A percentile compares a stretch with the other conserved stretches of the same genome.
phyloP scores from a whole-genome alignment of 306 rosid species.

The Mucuna pruriens region DNA sequence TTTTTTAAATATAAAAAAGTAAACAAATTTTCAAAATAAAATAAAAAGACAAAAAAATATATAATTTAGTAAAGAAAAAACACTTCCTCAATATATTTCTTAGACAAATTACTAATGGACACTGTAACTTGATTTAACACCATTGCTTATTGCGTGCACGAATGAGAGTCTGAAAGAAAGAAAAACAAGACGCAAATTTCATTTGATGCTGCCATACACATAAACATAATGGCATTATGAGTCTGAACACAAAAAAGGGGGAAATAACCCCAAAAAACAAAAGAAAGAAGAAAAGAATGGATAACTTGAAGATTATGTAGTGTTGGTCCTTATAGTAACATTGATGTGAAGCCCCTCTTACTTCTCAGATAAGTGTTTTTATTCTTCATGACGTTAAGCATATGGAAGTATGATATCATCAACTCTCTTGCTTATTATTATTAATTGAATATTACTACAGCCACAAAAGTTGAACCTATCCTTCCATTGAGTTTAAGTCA shows the following conservation, averaged over 20 bases:
- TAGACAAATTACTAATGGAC: not conserved
- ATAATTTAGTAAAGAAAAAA: too few relatives aligned
- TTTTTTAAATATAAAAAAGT: too few relatives aligned
- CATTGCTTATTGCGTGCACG: slow-evolving; percentile 4
- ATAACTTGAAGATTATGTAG: not conserved
- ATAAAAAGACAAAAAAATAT: too few relatives aligned
- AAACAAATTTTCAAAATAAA: too few relatives aligned
- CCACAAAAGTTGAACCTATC: not conserved
- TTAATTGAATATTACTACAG: not conserved
- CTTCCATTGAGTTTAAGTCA: not conserved
- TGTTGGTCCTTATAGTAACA: not conserved
- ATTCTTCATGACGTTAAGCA: slow-evolving; percentile 37
- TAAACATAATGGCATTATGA: not conserved
- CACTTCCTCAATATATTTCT: too few relatives aligned
- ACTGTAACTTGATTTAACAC: slow-evolving; percentile 23
- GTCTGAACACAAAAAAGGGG: not conserved
- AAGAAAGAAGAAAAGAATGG: not conserved
- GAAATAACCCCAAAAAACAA: not conserved
- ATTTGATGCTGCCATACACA: not conserved
- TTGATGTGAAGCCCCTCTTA: slow-evolving; percentile 18
- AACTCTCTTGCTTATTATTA: not conserved
- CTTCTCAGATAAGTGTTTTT: slow-evolving; percentile 7
- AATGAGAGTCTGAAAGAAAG: slow-evolving; percentile 17
- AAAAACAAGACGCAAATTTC: not conserved
- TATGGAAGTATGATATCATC: slow-evolving; percentile 45